These are phyloP conservation scores for Lagenidium sp. DNA, from an alignment of 352 stramenopile species.

Conservation along the genomic window DNA sequence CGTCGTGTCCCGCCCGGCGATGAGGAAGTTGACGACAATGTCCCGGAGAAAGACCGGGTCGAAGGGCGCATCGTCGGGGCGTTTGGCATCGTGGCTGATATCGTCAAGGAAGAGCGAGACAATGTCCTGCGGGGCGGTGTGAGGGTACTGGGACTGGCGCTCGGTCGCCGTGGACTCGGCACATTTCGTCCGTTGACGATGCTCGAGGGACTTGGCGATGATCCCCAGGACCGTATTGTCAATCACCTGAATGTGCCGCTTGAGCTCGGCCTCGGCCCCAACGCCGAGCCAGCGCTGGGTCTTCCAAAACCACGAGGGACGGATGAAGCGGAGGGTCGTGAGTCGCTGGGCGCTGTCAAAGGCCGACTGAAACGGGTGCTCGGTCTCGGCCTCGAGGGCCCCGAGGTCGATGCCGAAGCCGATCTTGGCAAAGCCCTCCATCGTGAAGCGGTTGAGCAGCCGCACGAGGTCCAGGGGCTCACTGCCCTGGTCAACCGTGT, in stretches of 20 bases:
- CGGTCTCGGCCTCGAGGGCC: slow-evolving; percentile 1
- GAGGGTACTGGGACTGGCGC: too few relatives aligned
- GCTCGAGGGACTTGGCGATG: slow-evolving; percentile 21
- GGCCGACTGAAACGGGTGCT: slow-evolving; percentile 13
- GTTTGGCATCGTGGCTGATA: slow-evolving; percentile 8
- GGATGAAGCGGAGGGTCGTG: slow-evolving; percentile 5
- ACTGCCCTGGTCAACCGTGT: too few relatives aligned
- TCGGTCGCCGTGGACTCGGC: not conserved
- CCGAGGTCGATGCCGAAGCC: slow-evolving; percentile 15
- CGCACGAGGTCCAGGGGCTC: slow-evolving; percentile 11
- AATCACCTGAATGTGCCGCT: slow-evolving; percentile 10
- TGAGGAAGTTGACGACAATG: slow-evolving; percentile 46
- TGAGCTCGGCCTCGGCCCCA: slow-evolving; percentile 5
- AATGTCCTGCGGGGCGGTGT: slow-evolving; percentile 5
- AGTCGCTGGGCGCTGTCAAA: slow-evolving; percentile 10
- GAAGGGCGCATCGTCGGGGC: slow-evolving; percentile 1
- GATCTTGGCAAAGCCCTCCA: slow-evolving; percentile 20
- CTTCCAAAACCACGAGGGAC: slow-evolving; percentile 40
- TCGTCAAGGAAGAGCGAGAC: slow-evolving; percentile 13
- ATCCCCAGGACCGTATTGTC: slow-evolving; percentile 24
- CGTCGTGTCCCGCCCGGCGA: slow-evolving; percentile 44
- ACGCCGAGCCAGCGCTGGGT: slow-evolving; percentile 7
- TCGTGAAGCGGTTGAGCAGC: slow-evolving; percentile 15
- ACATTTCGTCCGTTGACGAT: not conserved
- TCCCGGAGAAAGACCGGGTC: slow-evolving; percentile 25